Base-by-base conservation (phyloP, 768 basidiomycete genomes). In the Psilocybe sp. region DNA sequence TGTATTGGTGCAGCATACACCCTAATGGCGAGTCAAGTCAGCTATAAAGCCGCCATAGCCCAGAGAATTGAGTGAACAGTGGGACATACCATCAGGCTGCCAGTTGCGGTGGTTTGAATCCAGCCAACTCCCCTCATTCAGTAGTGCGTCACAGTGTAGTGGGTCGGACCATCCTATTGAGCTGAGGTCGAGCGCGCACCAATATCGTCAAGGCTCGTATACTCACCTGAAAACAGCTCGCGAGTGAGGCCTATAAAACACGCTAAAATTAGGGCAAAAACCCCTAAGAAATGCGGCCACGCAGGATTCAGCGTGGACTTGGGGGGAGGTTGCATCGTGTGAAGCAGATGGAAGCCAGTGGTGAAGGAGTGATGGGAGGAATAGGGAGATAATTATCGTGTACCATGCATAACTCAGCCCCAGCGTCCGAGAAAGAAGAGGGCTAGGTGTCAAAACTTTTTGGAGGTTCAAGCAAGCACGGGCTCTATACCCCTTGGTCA, bases 41-140 rank as follows among this genome's bases (percentile, higher is more conserved):
- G 13, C 4, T 32, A 13, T 39, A 42, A 23, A 28, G 28, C 23
- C 18, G 34, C n/a, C 9, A 13, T 42, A 14, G 28, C 34, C 1
- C n/a, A 15, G 14, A 20, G 38, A 39, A 34, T 5, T 35, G n/a
- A 34, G 48, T 13, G 49, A 28, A 7, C 16, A 32, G 15, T 47
- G 32, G 3, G 12, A 65, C 78, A 53, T 52, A 87, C 92, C 91
- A 52, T 91, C 80, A 2, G 93, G 93, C 63, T 97, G 93, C 93
- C 93, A 97, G 60, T 85, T 86, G 52, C 65, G 73, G 62, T 78
- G 76, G 36, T 63, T 67, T 19, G 68, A 64, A 63, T 92, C 92
- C 48, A 92, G 65, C 92, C 92, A 96, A 57, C 77, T 79, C 23
- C 93, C 93, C 36, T 72, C 73, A 42, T 76, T 85, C 41, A 93